Percentiles rank a stretch among this genome's conserved stretches.
Conservation (phyloP, 306 rosid genomes). For the Luffa aegyptiaca region DNA sequence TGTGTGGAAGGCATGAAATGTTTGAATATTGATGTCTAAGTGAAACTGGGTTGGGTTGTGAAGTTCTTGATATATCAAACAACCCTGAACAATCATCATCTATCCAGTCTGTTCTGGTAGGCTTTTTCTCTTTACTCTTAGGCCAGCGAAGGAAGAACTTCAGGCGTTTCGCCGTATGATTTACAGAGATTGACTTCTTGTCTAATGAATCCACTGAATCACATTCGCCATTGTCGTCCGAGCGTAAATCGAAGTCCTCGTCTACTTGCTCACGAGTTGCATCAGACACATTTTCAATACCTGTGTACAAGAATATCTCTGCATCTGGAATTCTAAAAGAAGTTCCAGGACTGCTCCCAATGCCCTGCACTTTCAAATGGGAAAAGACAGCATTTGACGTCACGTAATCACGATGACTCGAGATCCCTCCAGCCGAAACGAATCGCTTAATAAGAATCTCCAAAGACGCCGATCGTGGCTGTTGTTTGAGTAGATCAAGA, state of each 20-base stretch:
- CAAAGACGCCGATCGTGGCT: slow-evolving; percentile 48
- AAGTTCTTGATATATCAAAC: slow-evolving; percentile 19
- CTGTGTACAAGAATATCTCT: slow-evolving; percentile 78
- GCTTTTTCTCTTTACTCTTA: slow-evolving; percentile 36
- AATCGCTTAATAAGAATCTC: slow-evolving; percentile 61
- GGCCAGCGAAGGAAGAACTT: slow-evolving; percentile 65
- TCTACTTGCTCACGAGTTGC: slow-evolving; percentile 31
- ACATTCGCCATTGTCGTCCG: slow-evolving; percentile 31
- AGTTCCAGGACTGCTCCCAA: slow-evolving; percentile 72
- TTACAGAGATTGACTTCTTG: slow-evolving; percentile 32
- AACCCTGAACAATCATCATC: slow-evolving; percentile 36
- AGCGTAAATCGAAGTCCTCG: slow-evolving; percentile 24
- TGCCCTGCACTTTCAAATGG: slow-evolving; percentile 55
- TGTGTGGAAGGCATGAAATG: slow-evolving; percentile 40
- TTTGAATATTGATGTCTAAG: slow-evolving; percentile 58
- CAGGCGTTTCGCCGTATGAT: slow-evolving; percentile 32
- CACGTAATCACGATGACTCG: slow-evolving; percentile 25
- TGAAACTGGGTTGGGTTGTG: slow-evolving; percentile 38
- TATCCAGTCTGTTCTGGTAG: slow-evolving; percentile 17
- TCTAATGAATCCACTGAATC: slow-evolving; percentile 29
- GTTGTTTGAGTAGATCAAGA: slow-evolving; percentile 59
- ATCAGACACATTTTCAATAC: slow-evolving; percentile 49
- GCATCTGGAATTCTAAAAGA: slow-evolving; percentile 84
- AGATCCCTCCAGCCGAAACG: slow-evolving; percentile 61
- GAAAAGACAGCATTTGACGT: slow-evolving; percentile 41